These are phyloP conservation scores for Gryganskiella cystojenkinii DNA, from an alignment of 192 early-diverging fungal species.

Conservation along the genomic window DNA sequence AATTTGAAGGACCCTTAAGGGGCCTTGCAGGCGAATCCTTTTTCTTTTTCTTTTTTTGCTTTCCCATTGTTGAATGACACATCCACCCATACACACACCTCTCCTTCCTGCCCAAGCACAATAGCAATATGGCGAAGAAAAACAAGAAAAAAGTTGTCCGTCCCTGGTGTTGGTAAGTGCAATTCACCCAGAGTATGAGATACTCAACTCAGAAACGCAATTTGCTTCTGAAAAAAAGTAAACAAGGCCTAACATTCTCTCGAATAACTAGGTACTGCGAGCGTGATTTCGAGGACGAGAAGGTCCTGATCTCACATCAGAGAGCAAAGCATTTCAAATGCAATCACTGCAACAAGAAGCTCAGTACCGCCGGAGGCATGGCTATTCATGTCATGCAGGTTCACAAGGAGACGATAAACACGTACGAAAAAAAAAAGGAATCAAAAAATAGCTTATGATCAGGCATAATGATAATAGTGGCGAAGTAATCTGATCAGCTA, in stretches of 20 bases:
- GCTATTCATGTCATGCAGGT: conserved; percentile 91
- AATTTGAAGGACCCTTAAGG: no score
- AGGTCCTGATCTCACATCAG: conserved; percentile 93
- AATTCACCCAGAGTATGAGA: background rate
- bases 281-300: conserved; percentile 95
- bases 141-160: conserved; percentile 71
- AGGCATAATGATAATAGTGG: background rate
- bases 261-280: conserved; percentile 85
- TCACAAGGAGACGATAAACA: conserved; percentile 87
- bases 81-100: no score
- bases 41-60: no score
- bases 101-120: no score
- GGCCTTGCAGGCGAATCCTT: no score
- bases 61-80: no score
- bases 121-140: conserved; percentile 65
- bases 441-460: no score
- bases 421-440: no score
- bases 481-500: background rate
- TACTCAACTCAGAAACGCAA: background rate
- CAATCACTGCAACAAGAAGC: conserved; percentile 81
- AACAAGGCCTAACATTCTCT: background rate
- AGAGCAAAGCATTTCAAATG: conserved; percentile 97
- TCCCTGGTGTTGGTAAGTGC: conserved; percentile 82
- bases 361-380: conserved; percentile 92
- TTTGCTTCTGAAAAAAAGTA: background rate